These are phyloP conservation scores for Sesbania bispinosa DNA, from an alignment of 306 rosid species.

Conservation along the genomic window DNA sequence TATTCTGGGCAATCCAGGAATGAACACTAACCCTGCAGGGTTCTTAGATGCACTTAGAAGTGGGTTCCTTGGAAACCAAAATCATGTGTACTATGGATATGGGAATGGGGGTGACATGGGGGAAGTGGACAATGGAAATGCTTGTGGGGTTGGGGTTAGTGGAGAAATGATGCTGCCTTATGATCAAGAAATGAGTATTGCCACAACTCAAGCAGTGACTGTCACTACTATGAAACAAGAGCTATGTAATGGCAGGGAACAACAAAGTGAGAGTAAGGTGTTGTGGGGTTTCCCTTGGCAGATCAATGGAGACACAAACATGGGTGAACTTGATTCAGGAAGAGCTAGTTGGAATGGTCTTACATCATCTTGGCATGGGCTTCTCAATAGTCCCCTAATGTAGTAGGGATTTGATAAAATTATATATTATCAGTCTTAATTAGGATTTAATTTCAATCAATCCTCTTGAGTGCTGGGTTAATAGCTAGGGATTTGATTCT, in stretches of 20 bases:
- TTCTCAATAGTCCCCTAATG: conserved; percentile 84
- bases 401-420: too few relatives aligned
- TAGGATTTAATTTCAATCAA: too few relatives aligned
- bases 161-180: conserved; percentile 52
- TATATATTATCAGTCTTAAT: too few relatives aligned
- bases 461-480: conserved; percentile 29
- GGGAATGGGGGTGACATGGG: conserved; percentile 62
- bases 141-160: conserved; percentile 32
- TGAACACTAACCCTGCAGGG: too few relatives aligned
- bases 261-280: conserved; percentile 47
- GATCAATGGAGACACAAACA: conserved; percentile 52
- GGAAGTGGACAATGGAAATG: conserved; percentile 46
- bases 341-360: conserved; percentile 77
- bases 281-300: conserved; percentile 95
- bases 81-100: conserved; percentile 49
- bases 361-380: conserved; percentile 81
- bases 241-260: conserved; percentile 39
- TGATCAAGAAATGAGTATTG: conserved; percentile 53
- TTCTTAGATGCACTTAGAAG: conserved; percentile 53
- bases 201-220: conserved; percentile 56
- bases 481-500: too few relatives aligned
- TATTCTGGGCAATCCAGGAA: conserved; percentile 29
- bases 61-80: conserved; percentile 58
- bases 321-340: conserved; percentile 57
- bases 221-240: conserved; percentile 90